phyloP scores from a whole-genome alignment of 1,284 basidiomycete species.

The Schizopora paradoxa region DNA sequence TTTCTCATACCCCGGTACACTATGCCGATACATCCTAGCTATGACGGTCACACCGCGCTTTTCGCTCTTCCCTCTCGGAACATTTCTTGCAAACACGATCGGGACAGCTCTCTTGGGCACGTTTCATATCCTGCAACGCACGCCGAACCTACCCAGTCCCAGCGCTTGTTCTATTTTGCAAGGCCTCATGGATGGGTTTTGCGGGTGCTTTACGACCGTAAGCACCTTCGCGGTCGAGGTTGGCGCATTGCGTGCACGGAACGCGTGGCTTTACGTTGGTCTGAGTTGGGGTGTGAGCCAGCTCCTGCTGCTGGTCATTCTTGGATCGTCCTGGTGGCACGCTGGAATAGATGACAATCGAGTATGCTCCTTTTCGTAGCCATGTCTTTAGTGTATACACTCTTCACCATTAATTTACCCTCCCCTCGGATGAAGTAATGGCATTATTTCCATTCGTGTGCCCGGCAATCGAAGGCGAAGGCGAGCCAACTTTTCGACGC shows the following conservation, averaged over 20 bases:
- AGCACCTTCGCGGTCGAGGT: constrained; percentile 91
- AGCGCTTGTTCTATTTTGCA: constrained; percentile 69
- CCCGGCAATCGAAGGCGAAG: no score
- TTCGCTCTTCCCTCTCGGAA: constrained; percentile 77
- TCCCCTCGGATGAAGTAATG: no score
- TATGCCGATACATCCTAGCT: constrained; percentile 80
- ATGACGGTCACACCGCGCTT: constrained; percentile 63
- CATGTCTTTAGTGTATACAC: background rate
- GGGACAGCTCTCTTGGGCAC: constrained; percentile 74
- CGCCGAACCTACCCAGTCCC: constrained; percentile 37
- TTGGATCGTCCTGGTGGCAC: constrained; percentile 67
- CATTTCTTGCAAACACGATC: constrained; percentile 79
- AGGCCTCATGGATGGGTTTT: constrained; percentile 87
- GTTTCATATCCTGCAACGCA: constrained; percentile 68
- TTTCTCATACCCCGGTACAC: constrained; percentile 85
- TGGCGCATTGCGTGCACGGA: constrained; percentile 48
- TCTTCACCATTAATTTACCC: constrained; percentile 4
- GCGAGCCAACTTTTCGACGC: no score
- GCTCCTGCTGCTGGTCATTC: constrained; percentile 65
- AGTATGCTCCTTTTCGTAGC: constrained; percentile 33
- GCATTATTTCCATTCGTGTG: no score
- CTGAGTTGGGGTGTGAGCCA: constrained; percentile 72
- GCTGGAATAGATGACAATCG: constrained; percentile 37
- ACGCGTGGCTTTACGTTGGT: constrained; percentile 63
- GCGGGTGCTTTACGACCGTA: constrained; percentile 91